Evolutionary conservation across 2,329 filamentous ascomycete species (phyloP).

Genomic region (Ophiostoma angusticollis): DNA sequence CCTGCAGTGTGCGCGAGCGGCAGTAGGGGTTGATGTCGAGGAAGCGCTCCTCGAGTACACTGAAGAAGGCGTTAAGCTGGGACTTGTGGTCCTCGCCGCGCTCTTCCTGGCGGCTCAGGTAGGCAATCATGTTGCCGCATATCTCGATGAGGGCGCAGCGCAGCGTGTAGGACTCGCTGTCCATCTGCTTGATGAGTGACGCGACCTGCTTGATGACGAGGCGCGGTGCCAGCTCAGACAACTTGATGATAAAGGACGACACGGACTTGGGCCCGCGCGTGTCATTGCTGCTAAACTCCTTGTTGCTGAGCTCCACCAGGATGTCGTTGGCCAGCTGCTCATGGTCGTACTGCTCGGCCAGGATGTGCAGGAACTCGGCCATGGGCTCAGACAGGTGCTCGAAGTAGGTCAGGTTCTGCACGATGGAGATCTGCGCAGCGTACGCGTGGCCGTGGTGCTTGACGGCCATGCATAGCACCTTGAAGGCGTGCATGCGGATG

Average conservation of each 20-base stretch:
- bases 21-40: slow-evolving; percentile 95
- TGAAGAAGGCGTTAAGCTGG: slow-evolving; percentile 93
- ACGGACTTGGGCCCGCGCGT: slow-evolving; percentile 92
- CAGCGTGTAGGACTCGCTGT: slow-evolving; percentile 94
- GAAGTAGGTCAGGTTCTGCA: slow-evolving; percentile 95
- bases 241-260: slow-evolving; percentile 80
- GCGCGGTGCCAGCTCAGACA: slow-evolving; percentile 83
- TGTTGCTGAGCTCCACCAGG: slow-evolving; percentile 85
- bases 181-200: slow-evolving; percentile 81
- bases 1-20: slow-evolving; percentile 80
- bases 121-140: slow-evolving; percentile 84
- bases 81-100: slow-evolving; percentile 85
- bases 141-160: slow-evolving; percentile 92
- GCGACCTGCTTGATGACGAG: slow-evolving; percentile 97
- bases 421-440: slow-evolving; percentile 92
- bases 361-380: slow-evolving; percentile 93
- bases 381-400: slow-evolving; percentile 98
- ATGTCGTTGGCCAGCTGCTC: slow-evolving; percentile 91
- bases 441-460: slow-evolving; percentile 98
- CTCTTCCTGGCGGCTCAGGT: slow-evolving; percentile 85
- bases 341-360: slow-evolving; percentile 95
- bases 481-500: slow-evolving; percentile 94
- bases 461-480: slow-evolving; percentile 87
- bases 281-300: slow-evolving; percentile 96
- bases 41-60: slow-evolving; percentile 91